phyloP scores from a whole-genome alignment of 441 rosid genomes.

The Omphalea diandra region DNA sequence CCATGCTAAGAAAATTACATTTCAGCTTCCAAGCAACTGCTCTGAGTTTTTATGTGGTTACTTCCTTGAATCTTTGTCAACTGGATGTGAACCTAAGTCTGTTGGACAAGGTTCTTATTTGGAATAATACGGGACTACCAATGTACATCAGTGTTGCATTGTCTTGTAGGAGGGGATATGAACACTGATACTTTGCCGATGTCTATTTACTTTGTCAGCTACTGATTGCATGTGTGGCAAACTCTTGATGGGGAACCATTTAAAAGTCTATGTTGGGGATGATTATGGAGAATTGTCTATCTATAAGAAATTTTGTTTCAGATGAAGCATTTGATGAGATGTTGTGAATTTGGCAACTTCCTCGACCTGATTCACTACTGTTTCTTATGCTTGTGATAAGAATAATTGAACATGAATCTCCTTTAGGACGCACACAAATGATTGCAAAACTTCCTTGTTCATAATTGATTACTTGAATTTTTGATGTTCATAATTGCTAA shows the following conservation, averaged over 20 bases:
- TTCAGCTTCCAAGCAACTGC: neutral
- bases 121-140: neutral
- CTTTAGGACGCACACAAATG: neutral
- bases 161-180: neutral
- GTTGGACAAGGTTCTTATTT: neutral
- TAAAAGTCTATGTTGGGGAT: neutral
- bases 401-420: neutral
- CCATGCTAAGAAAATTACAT: neutral
- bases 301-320: neutral
- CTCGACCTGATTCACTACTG: neutral
- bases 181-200: neutral
- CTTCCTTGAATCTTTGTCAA: neutral
- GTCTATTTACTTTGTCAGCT: neutral
- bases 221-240: neutral
- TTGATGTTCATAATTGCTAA: neutral
- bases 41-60: neutral
- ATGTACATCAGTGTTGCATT: neutral
- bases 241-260: neutral
- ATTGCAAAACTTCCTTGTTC: constrained; percentile 12
- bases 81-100: neutral
- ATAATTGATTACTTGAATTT: neutral
- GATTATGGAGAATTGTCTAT: neutral
- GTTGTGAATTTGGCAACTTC: neutral
- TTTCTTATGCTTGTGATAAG: neutral
- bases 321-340: neutral